Percentiles rank a stretch among this genome's conserved stretches.
phyloP scores from a whole-genome alignment of 2,329 filamentous ascomycete species.

The Aspergillus chevalieri region DNA sequence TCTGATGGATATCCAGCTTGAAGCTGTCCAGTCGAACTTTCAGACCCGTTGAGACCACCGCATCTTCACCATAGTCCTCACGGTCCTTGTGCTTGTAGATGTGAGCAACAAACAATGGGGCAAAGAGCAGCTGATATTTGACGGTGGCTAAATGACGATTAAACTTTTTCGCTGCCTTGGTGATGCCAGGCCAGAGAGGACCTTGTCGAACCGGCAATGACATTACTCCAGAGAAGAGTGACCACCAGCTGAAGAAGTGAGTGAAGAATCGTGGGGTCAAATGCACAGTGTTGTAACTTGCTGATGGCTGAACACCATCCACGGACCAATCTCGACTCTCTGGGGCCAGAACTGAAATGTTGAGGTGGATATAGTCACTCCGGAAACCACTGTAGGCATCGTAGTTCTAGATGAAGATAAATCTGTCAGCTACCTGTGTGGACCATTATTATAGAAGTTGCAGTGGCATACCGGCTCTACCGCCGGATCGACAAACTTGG shows the following conservation, averaged over 20 bases:
- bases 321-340: conserved; percentile 80
- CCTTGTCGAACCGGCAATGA: conserved; percentile 92
- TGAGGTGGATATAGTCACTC: conserved; percentile 93
- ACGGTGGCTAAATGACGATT: conserved; percentile 94
- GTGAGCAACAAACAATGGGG: conserved; percentile 88
- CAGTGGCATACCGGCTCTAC: conserved; percentile 42
- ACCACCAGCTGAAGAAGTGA: conserved; percentile 98
- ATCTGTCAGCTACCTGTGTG: conserved; percentile 17
- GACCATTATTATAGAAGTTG: background rate
- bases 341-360: conserved; percentile 82
- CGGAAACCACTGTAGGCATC: conserved; percentile 97
- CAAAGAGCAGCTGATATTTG: conserved; percentile 91
- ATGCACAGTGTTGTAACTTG: conserved; percentile 95
- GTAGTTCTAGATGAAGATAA: conserved; percentile 51
- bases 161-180: conserved; percentile 98
- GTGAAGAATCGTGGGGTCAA: conserved; percentile 94
- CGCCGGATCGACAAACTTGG: conserved; percentile 59
- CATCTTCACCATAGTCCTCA: conserved; percentile 71
- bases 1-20: conserved; percentile 92
- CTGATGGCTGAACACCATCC: conserved; percentile 66
- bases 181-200: conserved; percentile 79
- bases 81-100: conserved; percentile 98
- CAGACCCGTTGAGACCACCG: conserved; percentile 87
- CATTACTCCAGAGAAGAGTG: conserved; percentile 89
- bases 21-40: conserved; percentile 95